A percentile compares a stretch with the other conserved stretches of the same genome.
Evolutionary conservation across 257 asterid genomes (phyloP).

Genomic region (Jacaranda mimosifolia): DNA sequence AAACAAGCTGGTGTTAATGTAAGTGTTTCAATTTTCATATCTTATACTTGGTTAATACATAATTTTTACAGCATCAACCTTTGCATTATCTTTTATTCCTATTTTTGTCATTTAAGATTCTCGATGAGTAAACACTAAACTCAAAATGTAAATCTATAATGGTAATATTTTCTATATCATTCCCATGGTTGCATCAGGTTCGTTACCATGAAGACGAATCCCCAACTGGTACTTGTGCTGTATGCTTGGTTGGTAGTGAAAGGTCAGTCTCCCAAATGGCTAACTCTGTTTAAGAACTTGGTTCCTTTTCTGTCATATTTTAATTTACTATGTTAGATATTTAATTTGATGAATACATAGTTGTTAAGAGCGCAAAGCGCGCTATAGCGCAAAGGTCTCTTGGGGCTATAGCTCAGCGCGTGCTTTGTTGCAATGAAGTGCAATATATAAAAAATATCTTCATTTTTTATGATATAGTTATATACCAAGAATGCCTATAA

Average conservation of each 20-base stretch:
- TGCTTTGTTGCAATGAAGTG: no score
- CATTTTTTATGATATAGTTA: no score
- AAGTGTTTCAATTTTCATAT: constrained; percentile 7
- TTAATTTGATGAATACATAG: constrained; percentile 9
- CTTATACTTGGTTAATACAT: constrained; percentile 5
- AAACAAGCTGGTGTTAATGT: constrained; percentile 65
- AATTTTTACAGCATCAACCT: constrained; percentile 4
- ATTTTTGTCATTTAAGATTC: constrained; percentile 21
- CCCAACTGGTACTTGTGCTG: constrained; percentile 84
- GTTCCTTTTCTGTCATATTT: not conserved
- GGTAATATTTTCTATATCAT: not conserved
- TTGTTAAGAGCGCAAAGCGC: no score
- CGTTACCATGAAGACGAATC: constrained; percentile 76
- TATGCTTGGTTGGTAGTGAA: constrained; percentile 74
- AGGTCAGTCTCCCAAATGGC: constrained; percentile 54
- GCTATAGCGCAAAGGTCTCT: no score
- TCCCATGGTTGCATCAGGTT: constrained; percentile 52
- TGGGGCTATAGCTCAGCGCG: no score
- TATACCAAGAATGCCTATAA: no score
- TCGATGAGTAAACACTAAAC: no score
- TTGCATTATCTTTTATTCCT: not conserved
- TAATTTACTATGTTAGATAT: not conserved
- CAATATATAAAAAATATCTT: no score
- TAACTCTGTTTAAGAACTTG: not conserved
- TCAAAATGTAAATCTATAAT: not conserved